Percentiles rank a stretch among this genome's conserved stretches.
Conservation (phyloP, 768 basidiomycete genomes). For the Tricholomella constricta region DNA sequence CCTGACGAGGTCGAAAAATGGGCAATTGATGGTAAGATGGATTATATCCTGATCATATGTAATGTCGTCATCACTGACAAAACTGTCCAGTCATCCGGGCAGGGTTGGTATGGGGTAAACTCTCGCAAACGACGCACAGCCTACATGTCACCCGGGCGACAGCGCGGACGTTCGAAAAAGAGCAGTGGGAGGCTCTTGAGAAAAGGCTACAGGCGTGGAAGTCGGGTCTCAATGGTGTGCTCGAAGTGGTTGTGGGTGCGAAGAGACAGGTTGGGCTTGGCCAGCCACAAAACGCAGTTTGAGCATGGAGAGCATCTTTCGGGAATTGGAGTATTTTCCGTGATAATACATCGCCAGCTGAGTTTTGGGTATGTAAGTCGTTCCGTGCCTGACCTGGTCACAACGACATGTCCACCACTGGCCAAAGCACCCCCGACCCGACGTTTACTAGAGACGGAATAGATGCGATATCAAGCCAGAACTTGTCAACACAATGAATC, state of each 20-base stretch:
- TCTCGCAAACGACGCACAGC: conserved; percentile 77
- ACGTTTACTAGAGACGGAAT: too few species aligned
- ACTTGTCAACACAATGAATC: too few species aligned
- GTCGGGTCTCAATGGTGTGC: conserved; percentile 62
- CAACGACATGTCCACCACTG: too few species aligned
- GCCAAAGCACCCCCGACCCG: too few species aligned
- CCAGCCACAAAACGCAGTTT: conserved; percentile 20
- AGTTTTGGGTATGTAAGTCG: too few species aligned
- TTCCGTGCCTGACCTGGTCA: too few species aligned
- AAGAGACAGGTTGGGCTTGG: conserved; percentile 45
- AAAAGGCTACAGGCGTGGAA: conserved; percentile 80
- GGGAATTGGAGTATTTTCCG: neutral
- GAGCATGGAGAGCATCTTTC: conserved; percentile 5
- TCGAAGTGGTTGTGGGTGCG: conserved; percentile 68
- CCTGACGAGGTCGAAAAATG: conserved; percentile 75
- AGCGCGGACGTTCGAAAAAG: conserved; percentile 72
- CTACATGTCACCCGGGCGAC: conserved; percentile 74
- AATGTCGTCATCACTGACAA: conserved; percentile 4
- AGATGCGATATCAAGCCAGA: too few species aligned
- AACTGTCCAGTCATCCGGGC: conserved; percentile 68
- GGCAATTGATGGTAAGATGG: conserved; percentile 74
- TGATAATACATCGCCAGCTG: too few species aligned
- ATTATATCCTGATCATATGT: neutral
- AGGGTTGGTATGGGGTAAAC: conserved; percentile 77
- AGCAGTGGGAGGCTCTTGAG: conserved; percentile 81